These are phyloP conservation scores for Tolypocladium capitatum DNA, from an alignment of 2,329 filamentous ascomycete genomes.

Conservation along the genomic window DNA sequence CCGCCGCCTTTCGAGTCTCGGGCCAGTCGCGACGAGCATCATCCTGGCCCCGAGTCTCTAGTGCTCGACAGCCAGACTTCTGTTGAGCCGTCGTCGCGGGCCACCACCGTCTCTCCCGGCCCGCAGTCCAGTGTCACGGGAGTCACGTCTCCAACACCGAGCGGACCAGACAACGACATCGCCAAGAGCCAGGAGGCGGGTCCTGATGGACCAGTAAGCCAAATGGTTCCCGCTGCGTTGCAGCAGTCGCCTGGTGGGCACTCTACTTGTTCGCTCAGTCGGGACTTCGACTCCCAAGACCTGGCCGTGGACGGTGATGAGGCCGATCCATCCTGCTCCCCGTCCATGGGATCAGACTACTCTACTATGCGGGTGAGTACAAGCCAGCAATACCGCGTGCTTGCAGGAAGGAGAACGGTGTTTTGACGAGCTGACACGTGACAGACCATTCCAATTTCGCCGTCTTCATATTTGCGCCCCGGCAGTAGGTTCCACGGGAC, in stretches of 20 bases:
- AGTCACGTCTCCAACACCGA: constrained; percentile 20
- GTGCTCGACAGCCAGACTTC: constrained; percentile 13
- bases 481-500: constrained; percentile 83
- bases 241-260: constrained; percentile 1
- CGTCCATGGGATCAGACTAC: constrained; percentile 25
- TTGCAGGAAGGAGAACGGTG: too few species aligned
- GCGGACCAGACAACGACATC: constrained; percentile 14
- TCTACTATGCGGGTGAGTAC: constrained; percentile 21
- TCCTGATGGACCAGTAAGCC: constrained; percentile 3
- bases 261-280: constrained; percentile 6
- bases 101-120: constrained; percentile 30
- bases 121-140: constrained; percentile 21
- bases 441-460: constrained; percentile 62
- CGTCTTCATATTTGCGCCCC: constrained; percentile 73
- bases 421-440: constrained; percentile 1
- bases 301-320: constrained; percentile 15
- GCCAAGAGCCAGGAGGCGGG: constrained; percentile 19
- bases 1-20: constrained; percentile 7
- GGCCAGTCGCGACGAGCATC: background rate
- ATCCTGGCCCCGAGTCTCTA: constrained; percentile 6
- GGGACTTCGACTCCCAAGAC: constrained; percentile 11
- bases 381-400: background rate
- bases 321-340: constrained; percentile 12
- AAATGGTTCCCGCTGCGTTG: background rate
- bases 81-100: constrained; percentile 19